These are phyloP conservation scores for Saccharomycopsis oosterbeekiorum DNA, from an alignment of 805 yeast species.

Conservation along the genomic window DNA sequence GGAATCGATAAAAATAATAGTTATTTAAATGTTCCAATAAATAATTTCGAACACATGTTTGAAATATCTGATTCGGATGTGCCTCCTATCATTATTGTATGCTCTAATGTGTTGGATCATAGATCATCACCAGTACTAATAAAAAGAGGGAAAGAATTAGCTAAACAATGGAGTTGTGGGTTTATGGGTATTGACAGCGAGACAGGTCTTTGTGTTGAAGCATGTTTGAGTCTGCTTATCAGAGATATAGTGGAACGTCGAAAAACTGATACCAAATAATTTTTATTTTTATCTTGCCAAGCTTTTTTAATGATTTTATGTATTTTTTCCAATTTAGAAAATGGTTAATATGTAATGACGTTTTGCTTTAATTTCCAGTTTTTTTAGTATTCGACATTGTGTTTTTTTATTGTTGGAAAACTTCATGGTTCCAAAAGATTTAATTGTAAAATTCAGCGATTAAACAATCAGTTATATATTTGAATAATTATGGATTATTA, in stretches of 20 bases:
- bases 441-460: too few species aligned
- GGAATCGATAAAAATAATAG: neutral
- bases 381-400: too few species aligned
- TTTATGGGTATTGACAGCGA: slow-evolving; percentile 54
- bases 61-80: slow-evolving; percentile 16
- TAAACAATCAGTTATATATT: neutral
- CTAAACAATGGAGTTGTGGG: slow-evolving; percentile 53
- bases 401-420: too few species aligned
- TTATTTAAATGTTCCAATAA: neutral
- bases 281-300: neutral
- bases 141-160: slow-evolving; percentile 47
- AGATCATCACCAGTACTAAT: slow-evolving; percentile 52
- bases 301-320: too few species aligned
- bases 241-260: slow-evolving; percentile 44
- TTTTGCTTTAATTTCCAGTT: too few species aligned
- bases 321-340: too few species aligned
- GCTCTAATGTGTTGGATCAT: slow-evolving; percentile 50
- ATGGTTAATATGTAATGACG: too few species aligned
- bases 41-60: slow-evolving; percentile 2
- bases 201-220: slow-evolving; percentile 43
- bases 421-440: too few species aligned
- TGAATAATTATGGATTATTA: neutral
- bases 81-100: slow-evolving; percentile 62
- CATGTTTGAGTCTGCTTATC: slow-evolving; percentile 44
- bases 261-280: neutral